Percentiles rank a stretch among this genome's conserved stretches.
Evolutionary conservation across 495 filamentous ascomycete species (phyloP).

Genomic region (Collariella sp.): DNA sequence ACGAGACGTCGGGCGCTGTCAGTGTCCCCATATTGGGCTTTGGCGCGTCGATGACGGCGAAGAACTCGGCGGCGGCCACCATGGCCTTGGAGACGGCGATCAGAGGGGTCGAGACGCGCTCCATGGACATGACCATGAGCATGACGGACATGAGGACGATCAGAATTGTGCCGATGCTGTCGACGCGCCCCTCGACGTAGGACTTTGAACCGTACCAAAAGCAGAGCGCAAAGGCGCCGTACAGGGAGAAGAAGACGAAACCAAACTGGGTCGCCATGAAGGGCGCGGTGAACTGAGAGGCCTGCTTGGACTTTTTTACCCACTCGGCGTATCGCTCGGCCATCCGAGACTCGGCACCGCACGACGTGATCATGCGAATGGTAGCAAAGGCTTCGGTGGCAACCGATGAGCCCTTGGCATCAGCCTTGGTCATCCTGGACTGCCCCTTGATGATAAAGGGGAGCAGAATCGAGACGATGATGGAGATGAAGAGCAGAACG

Average conservation of each 20-base stretch:
- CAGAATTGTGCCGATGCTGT: slow-evolving; percentile 38
- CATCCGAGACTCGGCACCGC: slow-evolving; percentile 51
- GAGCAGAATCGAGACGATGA: slow-evolving; percentile 46
- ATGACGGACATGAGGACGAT: slow-evolving; percentile 50
- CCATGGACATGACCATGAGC: slow-evolving; percentile 45
- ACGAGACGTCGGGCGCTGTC: slow-evolving; percentile 38
- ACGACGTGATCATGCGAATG: slow-evolving; percentile 54
- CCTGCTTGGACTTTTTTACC: slow-evolving; percentile 48
- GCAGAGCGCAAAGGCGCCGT: slow-evolving; percentile 35
- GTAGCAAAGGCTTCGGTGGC: slow-evolving; percentile 50
- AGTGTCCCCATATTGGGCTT: slow-evolving; percentile 36
- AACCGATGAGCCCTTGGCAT: slow-evolving; percentile 47
- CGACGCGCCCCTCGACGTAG: slow-evolving; percentile 31
- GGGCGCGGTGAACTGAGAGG: slow-evolving; percentile 41
- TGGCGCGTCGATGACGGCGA: slow-evolving; percentile 49
- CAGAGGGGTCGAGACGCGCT: slow-evolving; percentile 44
- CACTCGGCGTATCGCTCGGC: slow-evolving; percentile 44
- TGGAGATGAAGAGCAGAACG: slow-evolving; percentile 46
- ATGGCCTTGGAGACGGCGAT: slow-evolving; percentile 45
- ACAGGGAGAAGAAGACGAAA: slow-evolving; percentile 36
- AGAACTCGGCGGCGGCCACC: slow-evolving; percentile 49
- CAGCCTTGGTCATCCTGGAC: slow-evolving; percentile 29
- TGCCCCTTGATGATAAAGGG: slow-evolving; percentile 53
- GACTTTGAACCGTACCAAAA: slow-evolving; percentile 49
- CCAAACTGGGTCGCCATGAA: slow-evolving; percentile 36